Percentiles rank a stretch among this genome's conserved stretches.
phyloP scores from a whole-genome alignment of 768 basidiomycete species.

The Psilocybe azurescens region DNA sequence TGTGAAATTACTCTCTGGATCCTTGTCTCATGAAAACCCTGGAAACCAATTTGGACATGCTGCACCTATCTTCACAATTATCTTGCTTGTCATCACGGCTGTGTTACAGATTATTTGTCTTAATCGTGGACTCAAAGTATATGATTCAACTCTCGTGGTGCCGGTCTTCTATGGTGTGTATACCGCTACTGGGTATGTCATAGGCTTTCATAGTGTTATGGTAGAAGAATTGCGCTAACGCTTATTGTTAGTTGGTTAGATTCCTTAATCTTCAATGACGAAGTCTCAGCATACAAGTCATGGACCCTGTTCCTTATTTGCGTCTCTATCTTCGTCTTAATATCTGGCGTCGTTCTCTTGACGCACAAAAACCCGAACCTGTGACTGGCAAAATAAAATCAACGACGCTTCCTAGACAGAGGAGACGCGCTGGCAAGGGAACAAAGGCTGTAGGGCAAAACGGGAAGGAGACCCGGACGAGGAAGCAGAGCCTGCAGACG shows the following conservation, averaged over 20 bases:
- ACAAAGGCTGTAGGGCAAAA: constrained; percentile 16
- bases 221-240: neutral
- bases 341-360: constrained; percentile 90
- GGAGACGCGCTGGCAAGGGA: constrained; percentile 22
- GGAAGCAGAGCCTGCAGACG: constrained; percentile 45
- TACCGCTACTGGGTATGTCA: constrained; percentile 74
- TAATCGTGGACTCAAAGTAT: constrained; percentile 87
- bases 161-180: constrained; percentile 96
- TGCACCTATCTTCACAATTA: constrained; percentile 78
- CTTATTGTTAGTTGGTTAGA: constrained; percentile 45
- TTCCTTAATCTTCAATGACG: constrained; percentile 79
- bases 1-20: constrained; percentile 81
- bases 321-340: constrained; percentile 83
- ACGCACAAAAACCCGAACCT: constrained; percentile 90
- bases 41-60: constrained; percentile 89
- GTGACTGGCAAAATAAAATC: constrained; percentile 37
- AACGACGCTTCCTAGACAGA: constrained; percentile 34
- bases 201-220: neutral
- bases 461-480: constrained; percentile 34
- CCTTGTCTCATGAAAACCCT: constrained; percentile 77
- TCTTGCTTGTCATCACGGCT: constrained; percentile 73
- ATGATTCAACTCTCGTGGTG: constrained; percentile 90
- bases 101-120: constrained; percentile 91
- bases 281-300: constrained; percentile 82
- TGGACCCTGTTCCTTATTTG: constrained; percentile 93